Evolutionary conservation across 2,329 filamentous ascomycete genomes (phyloP), one percentile per base, ranked within the genome.

Genomic region (Fusarium kyushuense): DNA sequence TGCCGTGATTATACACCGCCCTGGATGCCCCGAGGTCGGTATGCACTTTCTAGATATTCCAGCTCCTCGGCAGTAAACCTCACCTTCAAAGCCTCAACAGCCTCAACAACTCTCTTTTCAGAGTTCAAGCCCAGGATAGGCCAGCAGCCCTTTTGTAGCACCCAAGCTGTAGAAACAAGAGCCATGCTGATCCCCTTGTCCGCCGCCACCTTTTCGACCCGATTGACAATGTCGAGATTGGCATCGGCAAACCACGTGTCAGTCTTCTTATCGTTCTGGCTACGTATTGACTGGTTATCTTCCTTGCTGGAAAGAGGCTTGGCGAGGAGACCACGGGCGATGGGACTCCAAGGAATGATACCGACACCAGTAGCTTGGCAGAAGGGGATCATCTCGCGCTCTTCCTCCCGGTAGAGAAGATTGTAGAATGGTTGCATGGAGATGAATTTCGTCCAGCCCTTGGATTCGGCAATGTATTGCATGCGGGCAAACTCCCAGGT

Each of bases 111-210:
- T n/a, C 89, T 80, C 58, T 83, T 80, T 33, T 84, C 79, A 54
- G 82, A 90, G 65, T 82, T 86, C 68, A 91, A 80, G 0, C 90
- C 89, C 43, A 91, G 78, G 60, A 91, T 91, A 0, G 89, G 89
- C 64, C 83, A 86, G 16, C 83, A 78, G 1, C 84, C 83, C 32
- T 84, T 81, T 52, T 84, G 82, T 67, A 86, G 77, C 54, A 84
- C 83, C 90, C 90, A 92, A 1, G 89, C 89, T 42, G 90, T 82
- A 0, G 89, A 85, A 6, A 92, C 85, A 57, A 90, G 85, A 43
- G 86, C 85, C 84, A 92, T 91, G 66, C 83, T 86, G 74, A 86
- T 83, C 1, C 80, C 83, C 67, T 84, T 83, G 77, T 87, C 87
- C 65, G 82, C 79, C 0, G 88, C 86, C 16, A 90, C 67, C 74